Percentiles rank a stretch among this genome's conserved stretches.
Evolutionary conservation across 2,329 filamentous ascomycete genomes (phyloP).

Genomic region (Hypoxylon sp.): DNA sequence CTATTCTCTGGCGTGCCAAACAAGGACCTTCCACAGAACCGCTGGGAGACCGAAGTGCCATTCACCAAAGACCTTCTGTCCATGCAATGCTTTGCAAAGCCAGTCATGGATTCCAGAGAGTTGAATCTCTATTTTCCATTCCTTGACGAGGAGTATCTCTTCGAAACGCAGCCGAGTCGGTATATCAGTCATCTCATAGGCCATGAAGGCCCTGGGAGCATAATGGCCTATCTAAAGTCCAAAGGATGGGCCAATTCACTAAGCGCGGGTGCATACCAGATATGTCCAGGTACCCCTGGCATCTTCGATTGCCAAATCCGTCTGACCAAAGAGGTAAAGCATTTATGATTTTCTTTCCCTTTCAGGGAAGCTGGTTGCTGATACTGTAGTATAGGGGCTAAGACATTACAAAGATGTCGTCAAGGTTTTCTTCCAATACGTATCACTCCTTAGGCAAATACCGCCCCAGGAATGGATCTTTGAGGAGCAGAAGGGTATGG

Average conservation of each 20-base stretch:
- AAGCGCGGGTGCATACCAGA: constrained; percentile 78
- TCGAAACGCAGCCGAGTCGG: constrained; percentile 83
- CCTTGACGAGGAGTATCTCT: constrained; percentile 84
- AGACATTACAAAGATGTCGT: constrained; percentile 85
- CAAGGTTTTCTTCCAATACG: constrained; percentile 90
- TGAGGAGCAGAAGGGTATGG: constrained; percentile 89
- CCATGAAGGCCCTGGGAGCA: constrained; percentile 92
- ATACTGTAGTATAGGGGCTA: constrained; percentile 64
- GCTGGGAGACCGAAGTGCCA: constrained; percentile 66
- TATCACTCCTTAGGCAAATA: constrained; percentile 84
- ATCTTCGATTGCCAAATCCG: constrained; percentile 85
- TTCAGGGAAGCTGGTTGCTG: constrained; percentile 11
- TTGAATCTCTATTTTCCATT: constrained; percentile 87
- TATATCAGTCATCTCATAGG: constrained; percentile 92
- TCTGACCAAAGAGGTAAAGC: constrained; percentile 80
- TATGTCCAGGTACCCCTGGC: constrained; percentile 82
- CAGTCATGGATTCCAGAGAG: constrained; percentile 87
- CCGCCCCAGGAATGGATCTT: constrained; percentile 94
- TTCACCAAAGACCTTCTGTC: constrained; percentile 64
- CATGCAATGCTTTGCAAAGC: constrained; percentile 87
- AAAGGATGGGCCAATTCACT: constrained; percentile 91
- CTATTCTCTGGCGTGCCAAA: constrained; percentile 86
- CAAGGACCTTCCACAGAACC: constrained; percentile 77
- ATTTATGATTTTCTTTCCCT: not conserved
- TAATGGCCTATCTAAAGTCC: constrained; percentile 88